Evolutionary conservation across 805 yeast genomes (phyloP).

Genomic region (Metschnikowia gelsemii): DNA sequence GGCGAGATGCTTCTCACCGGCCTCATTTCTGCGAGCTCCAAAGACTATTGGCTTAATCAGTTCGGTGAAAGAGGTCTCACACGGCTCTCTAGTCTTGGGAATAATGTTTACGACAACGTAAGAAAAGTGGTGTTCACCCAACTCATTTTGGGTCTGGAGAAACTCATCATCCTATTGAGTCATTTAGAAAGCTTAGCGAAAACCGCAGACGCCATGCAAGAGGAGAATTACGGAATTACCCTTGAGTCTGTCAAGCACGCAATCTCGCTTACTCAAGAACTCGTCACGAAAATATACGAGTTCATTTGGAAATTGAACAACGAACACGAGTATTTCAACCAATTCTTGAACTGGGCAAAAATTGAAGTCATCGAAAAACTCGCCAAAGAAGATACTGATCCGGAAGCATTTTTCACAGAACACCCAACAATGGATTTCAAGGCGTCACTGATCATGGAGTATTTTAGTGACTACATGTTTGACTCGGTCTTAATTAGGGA

Average conservation of each 20-base stretch:
- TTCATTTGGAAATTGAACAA: conserved; percentile 45
- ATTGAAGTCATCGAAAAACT: conserved; percentile 36
- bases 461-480: conserved; percentile 14
- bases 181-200: conserved; percentile 37
- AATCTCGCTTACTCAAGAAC: conserved; percentile 19
- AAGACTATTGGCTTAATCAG: conserved; percentile 62
- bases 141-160: conserved; percentile 55
- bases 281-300: conserved; percentile 35
- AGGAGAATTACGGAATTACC: conserved; percentile 14
- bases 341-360: conserved; percentile 47
- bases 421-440: conserved; percentile 18
- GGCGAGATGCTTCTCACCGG: conserved; percentile 55
- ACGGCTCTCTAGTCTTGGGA: conserved; percentile 53
- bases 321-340: conserved; percentile 46
- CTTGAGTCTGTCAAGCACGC: conserved; percentile 8
- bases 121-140: conserved; percentile 49
- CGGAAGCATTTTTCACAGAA: conserved; percentile 15
- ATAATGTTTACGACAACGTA: conserved; percentile 48
- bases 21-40: conserved; percentile 46
- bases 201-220: conserved; percentile 10
- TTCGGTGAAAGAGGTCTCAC: conserved; percentile 66
- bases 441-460: conserved; percentile 18
- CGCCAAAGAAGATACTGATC: conserved; percentile 37
- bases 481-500: conserved; percentile 13
- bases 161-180: conserved; percentile 48